phyloP scores from a whole-genome alignment of 768 basidiomycete species.

The Rhizopogon vesiculosus region DNA sequence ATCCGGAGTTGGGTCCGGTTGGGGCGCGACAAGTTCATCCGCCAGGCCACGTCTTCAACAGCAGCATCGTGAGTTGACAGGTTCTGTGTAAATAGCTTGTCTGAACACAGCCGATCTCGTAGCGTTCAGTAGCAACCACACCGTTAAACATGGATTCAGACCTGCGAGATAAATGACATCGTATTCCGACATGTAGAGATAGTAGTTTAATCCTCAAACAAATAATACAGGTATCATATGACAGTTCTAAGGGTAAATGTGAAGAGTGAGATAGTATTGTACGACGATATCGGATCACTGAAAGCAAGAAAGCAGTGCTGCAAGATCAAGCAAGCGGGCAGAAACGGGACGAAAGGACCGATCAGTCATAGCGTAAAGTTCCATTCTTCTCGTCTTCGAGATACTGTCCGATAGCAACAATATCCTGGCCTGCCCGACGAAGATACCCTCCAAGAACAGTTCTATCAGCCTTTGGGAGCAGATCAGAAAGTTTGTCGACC shows the following conservation, averaged over 20 bases:
- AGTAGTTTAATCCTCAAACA: conserved; percentile 11
- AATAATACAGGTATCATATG: conserved; percentile 20
- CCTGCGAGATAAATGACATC: conserved; percentile 30
- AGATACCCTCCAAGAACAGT: conserved; percentile 66
- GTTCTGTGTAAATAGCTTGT: not conserved
- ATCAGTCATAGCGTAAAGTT: conserved; percentile 37
- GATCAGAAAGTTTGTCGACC: conserved; percentile 64
- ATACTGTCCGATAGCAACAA: conserved; percentile 83
- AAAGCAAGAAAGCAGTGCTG: conserved; percentile 4
- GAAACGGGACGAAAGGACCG: conserved; percentile 2
- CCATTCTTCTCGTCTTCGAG: conserved; percentile 83
- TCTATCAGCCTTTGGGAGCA: conserved; percentile 72
- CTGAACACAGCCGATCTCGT: not conserved
- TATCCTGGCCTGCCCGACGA: conserved; percentile 70
- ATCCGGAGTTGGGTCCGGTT: conserved; percentile 30
- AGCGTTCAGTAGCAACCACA: conserved; percentile 39
- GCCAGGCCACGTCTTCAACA: conserved; percentile 17
- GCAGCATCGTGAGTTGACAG: conserved; percentile 20
- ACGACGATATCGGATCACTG: conserved; percentile 9
- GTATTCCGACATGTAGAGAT: conserved; percentile 7
- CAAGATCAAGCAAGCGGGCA: not conserved
- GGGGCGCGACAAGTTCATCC: conserved; percentile 32
- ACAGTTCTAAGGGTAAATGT: conserved; percentile 1
- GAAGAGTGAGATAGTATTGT: conserved; percentile 7
- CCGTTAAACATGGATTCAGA: conserved; percentile 42